Percentiles rank a stretch among this genome's conserved stretches.
These are phyloP conservation scores for Dactylellina sp. DNA, from an alignment of 2,329 filamentous ascomycete genomes.

Conservation along the genomic window DNA sequence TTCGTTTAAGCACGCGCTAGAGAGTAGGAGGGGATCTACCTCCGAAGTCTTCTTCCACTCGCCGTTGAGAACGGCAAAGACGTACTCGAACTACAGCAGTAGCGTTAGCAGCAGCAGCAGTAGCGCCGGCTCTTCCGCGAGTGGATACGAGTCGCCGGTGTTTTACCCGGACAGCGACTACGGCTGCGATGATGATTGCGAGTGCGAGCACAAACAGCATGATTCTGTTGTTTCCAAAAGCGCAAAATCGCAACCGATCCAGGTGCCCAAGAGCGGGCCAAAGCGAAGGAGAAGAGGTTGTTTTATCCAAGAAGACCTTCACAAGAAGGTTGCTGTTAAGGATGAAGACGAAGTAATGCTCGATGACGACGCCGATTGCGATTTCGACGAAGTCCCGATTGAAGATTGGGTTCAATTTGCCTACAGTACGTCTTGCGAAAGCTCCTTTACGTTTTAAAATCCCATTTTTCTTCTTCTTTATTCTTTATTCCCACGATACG, in stretches of 20 bases:
- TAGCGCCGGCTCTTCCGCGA: slow-evolving; percentile 12
- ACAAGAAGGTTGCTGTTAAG: slow-evolving; percentile 2
- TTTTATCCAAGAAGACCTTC: slow-evolving; percentile 43
- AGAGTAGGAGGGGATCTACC: slow-evolving; percentile 34
- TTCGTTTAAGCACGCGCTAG: slow-evolving; percentile 1
- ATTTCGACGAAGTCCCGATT: slow-evolving; percentile 32
- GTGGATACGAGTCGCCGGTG: slow-evolving; percentile 51
- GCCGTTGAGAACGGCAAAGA: slow-evolving; percentile 36
- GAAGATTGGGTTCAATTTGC: slow-evolving; percentile 55
- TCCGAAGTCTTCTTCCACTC: slow-evolving; percentile 54
- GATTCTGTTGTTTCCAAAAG: slow-evolving; percentile 42
- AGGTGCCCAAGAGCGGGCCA: slow-evolving; percentile 31
- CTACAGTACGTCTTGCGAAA: slow-evolving; percentile 47
- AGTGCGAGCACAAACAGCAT: slow-evolving; percentile 21
- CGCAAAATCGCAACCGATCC: slow-evolving; percentile 43
- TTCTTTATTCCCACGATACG: no score
- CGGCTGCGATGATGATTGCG: slow-evolving; percentile 42
- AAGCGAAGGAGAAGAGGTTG: slow-evolving; percentile 44
- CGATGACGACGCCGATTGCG: slow-evolving; percentile 31
- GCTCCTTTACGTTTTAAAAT: background rate
- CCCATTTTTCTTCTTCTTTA: background rate
- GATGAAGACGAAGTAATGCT: slow-evolving; percentile 31
- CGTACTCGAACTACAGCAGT: slow-evolving; percentile 39
- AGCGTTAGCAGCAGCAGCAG: slow-evolving; percentile 13
- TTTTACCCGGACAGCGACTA: slow-evolving; percentile 54